These are phyloP conservation scores for Sporisorium scitamineum DNA, from an alignment of 1,284 basidiomycete species.

Conservation along the genomic window DNA sequence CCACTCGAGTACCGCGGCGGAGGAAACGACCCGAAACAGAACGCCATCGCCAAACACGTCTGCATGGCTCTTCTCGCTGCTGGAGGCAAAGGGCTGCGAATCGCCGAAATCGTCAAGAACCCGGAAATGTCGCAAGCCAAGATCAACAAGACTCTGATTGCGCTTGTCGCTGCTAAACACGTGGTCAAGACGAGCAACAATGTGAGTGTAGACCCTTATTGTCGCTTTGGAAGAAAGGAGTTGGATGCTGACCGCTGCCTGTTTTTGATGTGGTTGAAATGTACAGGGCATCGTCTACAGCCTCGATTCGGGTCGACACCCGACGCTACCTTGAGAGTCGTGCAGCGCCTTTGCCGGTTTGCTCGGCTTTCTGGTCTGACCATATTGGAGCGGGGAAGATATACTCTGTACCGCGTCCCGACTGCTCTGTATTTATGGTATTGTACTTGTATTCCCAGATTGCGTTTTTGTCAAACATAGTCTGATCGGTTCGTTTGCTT, in stretches of 20 bases:
- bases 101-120: conserved; percentile 80
- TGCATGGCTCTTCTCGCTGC: conserved; percentile 63
- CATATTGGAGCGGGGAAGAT: not conserved
- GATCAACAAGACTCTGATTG: conserved; percentile 92
- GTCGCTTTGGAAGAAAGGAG: too few species aligned
- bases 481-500: not conserved
- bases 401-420: not conserved
- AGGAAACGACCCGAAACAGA: conserved; percentile 78
- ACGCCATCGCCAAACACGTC: conserved; percentile 58
- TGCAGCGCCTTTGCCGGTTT: not conserved
- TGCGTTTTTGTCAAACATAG: not conserved
- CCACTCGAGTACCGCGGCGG: conserved; percentile 83
- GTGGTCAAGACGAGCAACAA: conserved; percentile 76
- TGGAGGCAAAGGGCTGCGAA: conserved; percentile 52
- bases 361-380: not conserved
- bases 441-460: conserved; percentile 13
- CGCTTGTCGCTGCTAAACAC: conserved; percentile 86
- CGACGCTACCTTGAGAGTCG: conserved; percentile 38
- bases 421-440: not conserved
- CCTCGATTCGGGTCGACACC: conserved; percentile 57
- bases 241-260: not conserved
- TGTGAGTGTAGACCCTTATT: conserved; percentile 70
- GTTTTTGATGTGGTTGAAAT: not conserved
- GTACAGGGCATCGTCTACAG: conserved; percentile 63
- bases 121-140: conserved; percentile 87